Conservation (phyloP, 176 grass and related monocot species). For the Oryza longistaminata region DNA sequence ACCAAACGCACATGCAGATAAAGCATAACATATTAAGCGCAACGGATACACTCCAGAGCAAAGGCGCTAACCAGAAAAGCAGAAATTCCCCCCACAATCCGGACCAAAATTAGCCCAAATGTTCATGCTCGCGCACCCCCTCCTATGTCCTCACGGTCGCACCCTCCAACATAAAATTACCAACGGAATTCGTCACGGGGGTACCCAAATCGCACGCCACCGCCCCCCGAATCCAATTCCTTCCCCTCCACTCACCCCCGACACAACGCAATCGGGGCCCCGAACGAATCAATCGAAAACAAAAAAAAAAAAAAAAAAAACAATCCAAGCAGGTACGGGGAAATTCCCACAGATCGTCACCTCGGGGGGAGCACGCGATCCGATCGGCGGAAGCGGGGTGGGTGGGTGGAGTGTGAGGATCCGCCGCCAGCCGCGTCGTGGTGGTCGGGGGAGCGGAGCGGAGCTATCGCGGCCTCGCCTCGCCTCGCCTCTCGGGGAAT, state of each 20-base stretch:
- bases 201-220: conserved; percentile 41
- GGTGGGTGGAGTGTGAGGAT: not conserved
- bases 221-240: conserved; percentile 38
- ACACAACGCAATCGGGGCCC: conserved; percentile 26
- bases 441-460: not conserved
- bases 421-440: not conserved
- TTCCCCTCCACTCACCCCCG: not conserved
- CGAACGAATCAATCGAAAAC: not conserved
- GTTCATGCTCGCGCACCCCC: not conserved
- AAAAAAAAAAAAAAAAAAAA: not conserved
- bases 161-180: not conserved
- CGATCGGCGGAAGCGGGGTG: conserved; percentile 45
- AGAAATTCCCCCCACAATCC: not conserved
- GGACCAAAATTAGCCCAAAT: conserved; percentile 20
- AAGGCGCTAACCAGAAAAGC: conserved; percentile 13
- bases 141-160: conserved; percentile 9
- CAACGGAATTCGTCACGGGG: conserved; percentile 26
- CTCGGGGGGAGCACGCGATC: conserved; percentile 46
- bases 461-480: not conserved
- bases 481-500: conserved; percentile 24
- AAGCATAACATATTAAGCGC: conserved; percentile 13
- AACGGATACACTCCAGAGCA: conserved; percentile 18
- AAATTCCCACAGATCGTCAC: conserved; percentile 46
- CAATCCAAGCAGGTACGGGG: not conserved
- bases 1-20: conserved; percentile 30